Evolutionary conservation across 495 filamentous ascomycete species (phyloP).

Genomic region (Glonium stellatum): DNA sequence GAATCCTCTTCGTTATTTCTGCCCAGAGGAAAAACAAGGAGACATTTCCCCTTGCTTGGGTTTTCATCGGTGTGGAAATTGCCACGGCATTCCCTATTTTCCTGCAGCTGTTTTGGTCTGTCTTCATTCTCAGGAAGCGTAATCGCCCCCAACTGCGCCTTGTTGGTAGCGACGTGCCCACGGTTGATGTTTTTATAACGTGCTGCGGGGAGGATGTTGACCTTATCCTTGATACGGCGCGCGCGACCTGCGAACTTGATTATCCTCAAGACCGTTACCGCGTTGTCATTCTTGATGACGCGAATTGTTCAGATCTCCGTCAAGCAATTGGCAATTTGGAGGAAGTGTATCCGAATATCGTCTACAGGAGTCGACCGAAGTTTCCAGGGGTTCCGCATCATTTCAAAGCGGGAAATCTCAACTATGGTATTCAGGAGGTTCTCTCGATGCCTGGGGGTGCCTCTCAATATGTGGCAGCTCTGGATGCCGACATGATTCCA

Average conservation of each 20-base stretch:
- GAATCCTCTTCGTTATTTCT: slow-evolving; percentile 38
- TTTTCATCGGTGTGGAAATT: slow-evolving; percentile 6
- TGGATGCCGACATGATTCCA: slow-evolving; percentile 55
- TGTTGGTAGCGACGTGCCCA: slow-evolving; percentile 39
- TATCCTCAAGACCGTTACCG: slow-evolving; percentile 46
- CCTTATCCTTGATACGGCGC: slow-evolving; percentile 48
- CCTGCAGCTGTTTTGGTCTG: slow-evolving; percentile 1
- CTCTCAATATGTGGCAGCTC: slow-evolving; percentile 44
- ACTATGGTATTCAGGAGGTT: slow-evolving; percentile 41
- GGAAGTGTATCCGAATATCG: slow-evolving; percentile 38
- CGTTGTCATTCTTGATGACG: slow-evolving; percentile 50
- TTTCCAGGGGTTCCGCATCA: slow-evolving; percentile 43
- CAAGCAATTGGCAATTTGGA: slow-evolving; percentile 26
- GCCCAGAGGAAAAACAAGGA: slow-evolving; percentile 28
- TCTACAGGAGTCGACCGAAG: slow-evolving; percentile 44
- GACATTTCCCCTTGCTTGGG: slow-evolving; percentile 6
- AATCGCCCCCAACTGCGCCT: slow-evolving; percentile 30
- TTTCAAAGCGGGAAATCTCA: slow-evolving; percentile 53
- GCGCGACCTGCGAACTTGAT: slow-evolving; percentile 43
- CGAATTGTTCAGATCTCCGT: slow-evolving; percentile 35
- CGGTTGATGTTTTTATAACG: slow-evolving; percentile 48
- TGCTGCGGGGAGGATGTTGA: slow-evolving; percentile 48
- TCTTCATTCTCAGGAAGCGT: slow-evolving; percentile 1
- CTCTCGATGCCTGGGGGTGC: slow-evolving; percentile 37
- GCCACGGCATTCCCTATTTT: slow-evolving; percentile 4